Percentiles rank a stretch among this genome's conserved stretches.
phyloP scores from a whole-genome alignment of 352 stramenopile species.

The Phytophthora pluvialis region DNA sequence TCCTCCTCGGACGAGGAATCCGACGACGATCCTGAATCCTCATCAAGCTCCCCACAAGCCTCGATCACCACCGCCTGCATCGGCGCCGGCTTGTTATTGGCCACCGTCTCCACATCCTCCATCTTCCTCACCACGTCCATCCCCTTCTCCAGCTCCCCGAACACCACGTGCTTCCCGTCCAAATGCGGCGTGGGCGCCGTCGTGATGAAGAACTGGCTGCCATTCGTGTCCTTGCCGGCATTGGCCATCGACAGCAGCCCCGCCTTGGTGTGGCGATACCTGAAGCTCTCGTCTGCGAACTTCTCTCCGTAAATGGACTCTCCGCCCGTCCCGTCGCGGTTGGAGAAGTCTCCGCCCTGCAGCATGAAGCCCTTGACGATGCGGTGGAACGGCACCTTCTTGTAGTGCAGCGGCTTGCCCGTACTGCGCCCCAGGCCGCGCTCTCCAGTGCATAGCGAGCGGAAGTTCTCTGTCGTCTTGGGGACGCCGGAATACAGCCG shows the following conservation, averaged over 20 bases:
- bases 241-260: constrained; percentile 97
- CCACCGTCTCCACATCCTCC: constrained; percentile 88
- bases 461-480: constrained; percentile 76
- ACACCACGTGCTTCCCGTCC: constrained; percentile 99
- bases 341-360: constrained; percentile 81
- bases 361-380: constrained; percentile 91
- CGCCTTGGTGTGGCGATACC: constrained; percentile 91
- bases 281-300: constrained; percentile 96
- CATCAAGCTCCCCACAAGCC: constrained; percentile 91
- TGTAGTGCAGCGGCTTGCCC: constrained; percentile 66
- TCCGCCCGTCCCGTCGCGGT: constrained; percentile 81
- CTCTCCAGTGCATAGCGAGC: constrained; percentile 69
- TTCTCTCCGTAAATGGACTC: constrained; percentile 85
- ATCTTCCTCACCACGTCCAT: constrained; percentile 89
- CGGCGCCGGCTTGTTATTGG: constrained; percentile 81
- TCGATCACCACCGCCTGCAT: constrained; percentile 92
- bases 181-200: constrained; percentile 93
- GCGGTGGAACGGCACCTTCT: constrained; percentile 79
- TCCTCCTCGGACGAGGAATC: constrained; percentile 3
- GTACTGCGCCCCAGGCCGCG: constrained; percentile 67
- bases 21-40: constrained; percentile 6
- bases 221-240: constrained; percentile 78
- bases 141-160: constrained; percentile 97
- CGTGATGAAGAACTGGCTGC: constrained; percentile 89
- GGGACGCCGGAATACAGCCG: constrained; percentile 60